Evolutionary conservation across 306 rosid species (phyloP).

Genomic region (Corylus avellana): DNA sequence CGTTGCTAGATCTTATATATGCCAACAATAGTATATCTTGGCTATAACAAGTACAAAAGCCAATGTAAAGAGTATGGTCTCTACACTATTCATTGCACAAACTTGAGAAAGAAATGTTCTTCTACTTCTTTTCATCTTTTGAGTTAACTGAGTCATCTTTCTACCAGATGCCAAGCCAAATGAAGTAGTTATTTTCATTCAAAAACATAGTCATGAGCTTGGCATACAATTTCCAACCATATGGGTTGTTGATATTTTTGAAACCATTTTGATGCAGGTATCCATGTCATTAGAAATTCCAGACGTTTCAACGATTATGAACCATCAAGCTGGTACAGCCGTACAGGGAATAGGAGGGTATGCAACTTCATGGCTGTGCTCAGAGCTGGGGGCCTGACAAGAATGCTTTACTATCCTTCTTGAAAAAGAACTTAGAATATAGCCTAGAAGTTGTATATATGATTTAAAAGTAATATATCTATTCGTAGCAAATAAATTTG

Average conservation of each 20-base stretch:
- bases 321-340: not conserved
- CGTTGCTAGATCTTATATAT: not conserved
- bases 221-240: not conserved
- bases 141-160: not conserved
- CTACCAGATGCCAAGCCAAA: not conserved
- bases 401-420: not conserved
- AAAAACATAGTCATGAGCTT: too few relatives aligned
- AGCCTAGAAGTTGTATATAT: not conserved
- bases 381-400: not conserved
- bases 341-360: not conserved
- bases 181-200: too few relatives aligned
- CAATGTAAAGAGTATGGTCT: not conserved
- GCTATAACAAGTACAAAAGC: not conserved
- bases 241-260: not conserved
- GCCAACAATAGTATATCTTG: not conserved
- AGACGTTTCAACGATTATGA: not conserved
- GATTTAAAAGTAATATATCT: not conserved
- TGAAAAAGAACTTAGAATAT: not conserved
- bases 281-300: not conserved
- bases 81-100: not conserved
- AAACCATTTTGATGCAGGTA: conserved; percentile 23
- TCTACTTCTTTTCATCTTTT: not conserved
- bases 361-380: not conserved
- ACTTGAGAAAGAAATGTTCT: not conserved
- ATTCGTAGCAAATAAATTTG: not conserved